Percentiles rank a stretch among this genome's conserved stretches.
Evolutionary conservation across 345 rosid species (phyloP).

Genomic region (Stellera chamaejasme): DNA sequence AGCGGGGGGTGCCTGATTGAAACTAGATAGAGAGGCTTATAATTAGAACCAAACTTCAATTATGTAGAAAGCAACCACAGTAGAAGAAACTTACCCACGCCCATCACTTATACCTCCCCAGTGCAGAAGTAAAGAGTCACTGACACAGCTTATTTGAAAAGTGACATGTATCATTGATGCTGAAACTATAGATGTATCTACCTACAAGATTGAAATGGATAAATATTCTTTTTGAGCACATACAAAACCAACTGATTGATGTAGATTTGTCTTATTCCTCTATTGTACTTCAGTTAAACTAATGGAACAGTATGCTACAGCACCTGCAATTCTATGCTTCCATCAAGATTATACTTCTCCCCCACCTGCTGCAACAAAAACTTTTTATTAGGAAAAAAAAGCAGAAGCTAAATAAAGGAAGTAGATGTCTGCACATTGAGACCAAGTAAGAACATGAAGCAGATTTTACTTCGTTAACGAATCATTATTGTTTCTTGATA

Average conservation of each 20-base stretch:
- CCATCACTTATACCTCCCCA: constrained; percentile 79
- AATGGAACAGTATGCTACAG: neutral
- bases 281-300: neutral
- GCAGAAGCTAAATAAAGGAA: too few species aligned
- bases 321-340: constrained; percentile 86
- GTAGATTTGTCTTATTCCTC: too few species aligned
- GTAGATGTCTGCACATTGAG: too few species aligned
- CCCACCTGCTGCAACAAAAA: constrained; percentile 42
- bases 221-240: neutral
- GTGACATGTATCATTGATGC: constrained; percentile 37
- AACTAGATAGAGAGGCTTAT: constrained; percentile 3
- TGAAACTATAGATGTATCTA: constrained; percentile 33
- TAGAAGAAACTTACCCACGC: constrained; percentile 52
- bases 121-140: constrained; percentile 75
- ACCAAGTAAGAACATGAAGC: too few species aligned
- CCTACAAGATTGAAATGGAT: constrained; percentile 37
- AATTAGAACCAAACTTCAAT: neutral
- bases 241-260: neutral
- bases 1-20: neutral
- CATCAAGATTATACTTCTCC: constrained; percentile 72
- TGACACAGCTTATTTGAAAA: constrained; percentile 46
- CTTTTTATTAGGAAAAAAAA: too few species aligned
- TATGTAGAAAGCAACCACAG: constrained; percentile 4
- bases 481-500: too few species aligned
- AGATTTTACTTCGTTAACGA: too few species aligned